A percentile compares a stretch with the other conserved stretches of the same genome.
Conservation (phyloP, 371 early-diverging fungal genomes). For the Basidiobolus meristosporus region DNA sequence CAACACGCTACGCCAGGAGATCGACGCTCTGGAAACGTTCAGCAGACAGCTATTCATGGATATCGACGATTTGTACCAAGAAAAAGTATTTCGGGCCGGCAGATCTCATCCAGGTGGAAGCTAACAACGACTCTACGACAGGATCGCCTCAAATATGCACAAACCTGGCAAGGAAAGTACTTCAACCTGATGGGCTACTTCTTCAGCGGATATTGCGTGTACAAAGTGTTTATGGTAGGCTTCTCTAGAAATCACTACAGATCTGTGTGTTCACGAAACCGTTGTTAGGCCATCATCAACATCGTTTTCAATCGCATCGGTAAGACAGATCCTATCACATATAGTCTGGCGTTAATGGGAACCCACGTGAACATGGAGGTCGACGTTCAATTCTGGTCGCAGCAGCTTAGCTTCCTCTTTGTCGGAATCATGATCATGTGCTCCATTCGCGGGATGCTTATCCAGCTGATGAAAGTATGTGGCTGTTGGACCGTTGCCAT, state of each 20-base stretch:
- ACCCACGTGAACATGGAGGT: constrained; percentile 37
- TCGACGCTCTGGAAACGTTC: constrained; percentile 38
- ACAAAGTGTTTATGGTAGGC: constrained; percentile 56
- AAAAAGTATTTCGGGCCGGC: constrained; percentile 17
- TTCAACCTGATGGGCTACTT: constrained; percentile 55
- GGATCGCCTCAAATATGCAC: constrained; percentile 35
- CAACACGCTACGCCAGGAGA: constrained; percentile 19
- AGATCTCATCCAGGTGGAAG: neutral
- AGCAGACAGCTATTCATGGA: constrained; percentile 31
- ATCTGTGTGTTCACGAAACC: neutral
- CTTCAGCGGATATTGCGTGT: constrained; percentile 77
- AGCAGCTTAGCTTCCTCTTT: constrained; percentile 79
- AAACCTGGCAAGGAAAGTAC: constrained; percentile 58
- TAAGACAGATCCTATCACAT: constrained; percentile 72
- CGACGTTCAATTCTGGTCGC: constrained; percentile 68
- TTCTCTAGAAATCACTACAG: neutral
- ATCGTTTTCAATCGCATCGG: constrained; percentile 56
- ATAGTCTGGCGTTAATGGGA: constrained; percentile 44
- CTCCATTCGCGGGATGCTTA: constrained; percentile 69
- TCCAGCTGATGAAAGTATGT: constrained; percentile 52
- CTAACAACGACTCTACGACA: constrained; percentile 5
- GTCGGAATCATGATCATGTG: constrained; percentile 73
- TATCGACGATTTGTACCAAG: constrained; percentile 33
- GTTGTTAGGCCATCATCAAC: constrained; percentile 41
- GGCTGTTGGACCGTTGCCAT: no score